Evolutionary conservation across 495 filamentous ascomycete species (phyloP).

Genomic region (Hypomontagnella submonticulosa): DNA sequence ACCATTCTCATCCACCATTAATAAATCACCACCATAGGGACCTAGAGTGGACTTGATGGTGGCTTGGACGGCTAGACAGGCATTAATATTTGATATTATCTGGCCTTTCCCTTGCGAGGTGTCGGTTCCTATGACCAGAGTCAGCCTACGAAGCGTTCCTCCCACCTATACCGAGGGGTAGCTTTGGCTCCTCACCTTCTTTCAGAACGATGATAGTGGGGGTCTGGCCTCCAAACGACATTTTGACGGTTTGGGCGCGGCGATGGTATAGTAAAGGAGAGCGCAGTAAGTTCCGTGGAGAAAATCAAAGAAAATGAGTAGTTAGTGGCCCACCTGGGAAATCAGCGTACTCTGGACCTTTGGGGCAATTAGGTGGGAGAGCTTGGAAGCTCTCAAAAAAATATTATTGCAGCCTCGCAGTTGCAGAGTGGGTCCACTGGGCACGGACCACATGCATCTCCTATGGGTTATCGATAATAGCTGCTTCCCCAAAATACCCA

Average conservation of each 20-base stretch:
- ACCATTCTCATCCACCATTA: constrained; percentile 95
- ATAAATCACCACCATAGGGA: constrained; percentile 96
- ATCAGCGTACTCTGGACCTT: constrained; percentile 19
- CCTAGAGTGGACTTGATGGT: constrained; percentile 95
- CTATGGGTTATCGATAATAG: no score
- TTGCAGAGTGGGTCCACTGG: constrained; percentile 10
- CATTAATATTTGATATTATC: constrained; percentile 98
- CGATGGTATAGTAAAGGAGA: background rate
- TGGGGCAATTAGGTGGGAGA: constrained; percentile 23
- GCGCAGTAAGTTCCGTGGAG: background rate
- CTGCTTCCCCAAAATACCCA: no score
- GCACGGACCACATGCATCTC: constrained; percentile 37
- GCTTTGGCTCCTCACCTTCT: constrained; percentile 76
- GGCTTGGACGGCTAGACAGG: constrained; percentile 94
- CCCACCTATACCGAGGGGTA: constrained; percentile 33
- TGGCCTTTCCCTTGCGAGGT: constrained; percentile 96
- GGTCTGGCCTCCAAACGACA: constrained; percentile 98
- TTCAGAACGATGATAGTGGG: constrained; percentile 99
- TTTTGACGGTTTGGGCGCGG: constrained; percentile 51
- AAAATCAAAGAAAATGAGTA: background rate
- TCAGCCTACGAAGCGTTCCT: constrained; percentile 37
- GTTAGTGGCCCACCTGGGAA: constrained; percentile 20
- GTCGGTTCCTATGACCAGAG: constrained; percentile 79
- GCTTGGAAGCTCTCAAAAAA: constrained; percentile 34
- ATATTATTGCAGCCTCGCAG: constrained; percentile 43